These are phyloP conservation scores for Aurantiochytrium sp. DNA, from an alignment of 108 stramenopile species.

Conservation along the genomic window DNA sequence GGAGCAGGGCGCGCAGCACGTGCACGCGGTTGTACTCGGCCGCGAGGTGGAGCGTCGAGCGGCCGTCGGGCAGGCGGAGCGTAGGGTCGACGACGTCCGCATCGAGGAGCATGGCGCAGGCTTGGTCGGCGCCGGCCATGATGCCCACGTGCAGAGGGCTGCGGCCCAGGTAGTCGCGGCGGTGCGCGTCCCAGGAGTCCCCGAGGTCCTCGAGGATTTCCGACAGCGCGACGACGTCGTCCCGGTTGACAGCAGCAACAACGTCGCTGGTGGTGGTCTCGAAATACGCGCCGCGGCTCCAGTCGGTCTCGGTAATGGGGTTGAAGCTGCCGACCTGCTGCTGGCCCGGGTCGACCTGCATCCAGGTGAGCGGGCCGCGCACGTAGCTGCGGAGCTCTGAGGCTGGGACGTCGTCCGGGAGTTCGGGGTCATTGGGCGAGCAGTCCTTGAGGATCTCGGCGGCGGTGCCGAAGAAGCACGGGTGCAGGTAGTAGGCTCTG, in stretches of 20 bases:
- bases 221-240: neutral
- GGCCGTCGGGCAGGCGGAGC: constrained; percentile 28
- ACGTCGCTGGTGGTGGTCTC: neutral
- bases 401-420: constrained; percentile 37
- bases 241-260: neutral
- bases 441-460: constrained; percentile 38
- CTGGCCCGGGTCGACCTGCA: constrained; percentile 41
- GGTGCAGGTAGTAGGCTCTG: constrained; percentile 39
- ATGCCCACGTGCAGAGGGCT: constrained; percentile 18
- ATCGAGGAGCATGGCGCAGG: neutral
- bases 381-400: constrained; percentile 14
- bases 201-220: neutral
- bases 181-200: neutral
- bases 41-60: neutral
- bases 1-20: neutral
- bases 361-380: constrained; percentile 34
- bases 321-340: constrained; percentile 44
- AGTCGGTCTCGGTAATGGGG: constrained; percentile 40
- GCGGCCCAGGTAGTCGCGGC: neutral
- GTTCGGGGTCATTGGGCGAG: constrained; percentile 38
- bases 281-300: constrained; percentile 40
- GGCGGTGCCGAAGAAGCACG: constrained; percentile 41
- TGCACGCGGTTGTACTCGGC: constrained; percentile 1
- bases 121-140: neutral
- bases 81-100: neutral